Base-by-base conservation (phyloP, 2,329 filamentous ascomycete species). In the Aspergillus sergii region DNA sequence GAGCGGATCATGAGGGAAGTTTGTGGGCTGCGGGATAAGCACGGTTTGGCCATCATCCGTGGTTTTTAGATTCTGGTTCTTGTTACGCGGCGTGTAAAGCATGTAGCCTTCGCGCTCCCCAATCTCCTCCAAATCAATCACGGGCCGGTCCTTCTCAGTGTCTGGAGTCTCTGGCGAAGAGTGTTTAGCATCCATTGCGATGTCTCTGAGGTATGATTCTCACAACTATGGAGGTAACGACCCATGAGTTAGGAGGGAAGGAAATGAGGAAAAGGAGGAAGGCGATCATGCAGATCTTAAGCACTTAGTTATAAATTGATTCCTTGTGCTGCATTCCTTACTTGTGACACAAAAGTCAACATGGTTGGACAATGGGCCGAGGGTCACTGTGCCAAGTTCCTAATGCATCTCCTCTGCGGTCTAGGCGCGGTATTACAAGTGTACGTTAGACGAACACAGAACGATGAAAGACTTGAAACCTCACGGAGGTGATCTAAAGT, bases 1-100 rank as follows among this genome's bases (percentile, higher is more conserved):
- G 45, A 78, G 72, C 16, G 74, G 76, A 64, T 81, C 79, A 55
- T 77, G 69, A 1, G 77, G 75, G 36, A 78, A 75, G 54, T 76
- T 69, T 26, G 69, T 76, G 9, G 78, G 78, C 53, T 80, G 78
- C 0, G 78, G 77, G 14, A 79, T 75, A 10, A 80, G 72, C 57
- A 79, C 71, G 1, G 71, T 78, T 16, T 69, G 66, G 7, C 76
- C 76, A 64, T 79, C 76, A 10, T 53, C 46, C 1, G 75, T 70
- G 32, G 70, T 73, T 58, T 78, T 75, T 21, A 77, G 69, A 21
- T 68, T 66, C 32, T 59, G 48, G 8, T 59, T 30, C 36, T 59
- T 51, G 6, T 50, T 55, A 4, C 51, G 58, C 7, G 59, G 39
- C 1, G 56, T 59, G 48, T 64, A 57, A 4, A 64, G 59, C 2